These are phyloP conservation scores for Suaeda aralocaspica DNA, from an alignment of 148 eudicot genomes.

Conservation along the genomic window DNA sequence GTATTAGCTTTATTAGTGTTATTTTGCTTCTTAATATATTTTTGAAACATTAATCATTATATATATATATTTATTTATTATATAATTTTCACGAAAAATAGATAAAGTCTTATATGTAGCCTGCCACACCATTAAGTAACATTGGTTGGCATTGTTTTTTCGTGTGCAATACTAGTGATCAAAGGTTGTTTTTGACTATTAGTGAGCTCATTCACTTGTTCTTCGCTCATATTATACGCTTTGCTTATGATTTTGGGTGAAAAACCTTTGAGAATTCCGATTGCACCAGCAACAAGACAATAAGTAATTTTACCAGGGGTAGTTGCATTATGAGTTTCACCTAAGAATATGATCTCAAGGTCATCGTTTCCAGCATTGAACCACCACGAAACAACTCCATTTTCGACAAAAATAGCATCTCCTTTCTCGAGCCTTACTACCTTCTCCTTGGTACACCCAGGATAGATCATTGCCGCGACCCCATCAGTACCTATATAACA, in stretches of 20 bases:
- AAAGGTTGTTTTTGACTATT: conserved; percentile 25
- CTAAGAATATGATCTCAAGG: conserved; percentile 32
- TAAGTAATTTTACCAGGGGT: conserved; percentile 33
- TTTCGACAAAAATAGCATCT: conserved; percentile 29
- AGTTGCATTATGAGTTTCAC: conserved; percentile 21
- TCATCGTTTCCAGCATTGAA: conserved; percentile 38
- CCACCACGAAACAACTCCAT: conserved; percentile 53
- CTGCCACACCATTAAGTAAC: neutral
- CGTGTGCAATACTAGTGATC: conserved; percentile 22
- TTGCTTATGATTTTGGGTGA: conserved; percentile 26
- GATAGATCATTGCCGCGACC: conserved; percentile 29
- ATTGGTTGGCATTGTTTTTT: conserved; percentile 3
- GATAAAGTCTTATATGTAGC: conserved; percentile 10
- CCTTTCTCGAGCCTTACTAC: conserved; percentile 35
- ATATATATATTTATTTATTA: no score
- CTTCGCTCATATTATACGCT: conserved; percentile 22
- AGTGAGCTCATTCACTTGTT: conserved; percentile 24
- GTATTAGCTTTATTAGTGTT: no score
- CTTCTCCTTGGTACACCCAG: conserved; percentile 25
- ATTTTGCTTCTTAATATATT: no score
- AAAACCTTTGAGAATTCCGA: conserved; percentile 28
- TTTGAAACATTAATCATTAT: no score
- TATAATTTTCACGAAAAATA: neutral
- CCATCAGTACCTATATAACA: conserved; percentile 21
- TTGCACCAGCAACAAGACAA: conserved; percentile 28